Base-by-base conservation (phyloP, 139 green algal genomes). In the Volvox reticuliferus region DNA sequence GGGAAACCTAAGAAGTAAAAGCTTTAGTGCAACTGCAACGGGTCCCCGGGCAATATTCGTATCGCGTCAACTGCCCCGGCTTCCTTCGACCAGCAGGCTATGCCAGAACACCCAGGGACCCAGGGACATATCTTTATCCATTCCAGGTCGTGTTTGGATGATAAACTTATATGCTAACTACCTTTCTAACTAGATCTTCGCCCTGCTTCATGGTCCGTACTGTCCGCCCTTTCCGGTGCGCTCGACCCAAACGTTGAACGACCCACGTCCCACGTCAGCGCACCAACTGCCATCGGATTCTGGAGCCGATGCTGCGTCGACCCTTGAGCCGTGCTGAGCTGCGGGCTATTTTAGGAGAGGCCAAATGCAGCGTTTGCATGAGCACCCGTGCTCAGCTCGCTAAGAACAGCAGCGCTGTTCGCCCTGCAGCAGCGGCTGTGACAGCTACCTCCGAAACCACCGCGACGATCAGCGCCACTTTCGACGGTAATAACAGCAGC, bases 271-370 rank as follows among this genome's bases (percentile, higher is more conserved):
- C 55, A 19, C n/a, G 22, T 5, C 67, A 89, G 83, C 83, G 83
- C 67, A 69, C 71, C 83, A 89, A 89, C 36, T 78, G 35, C 30
- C 83, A 80, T 5, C 86, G 81, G 44, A 36, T 85, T 44, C 21
- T 90, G 50, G 73, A 78, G 55, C 86, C 86, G 44, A 84, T 90
- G 86, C 86, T 90, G 30, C 50, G 86, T 0, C 73, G 86, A 1
- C 75, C 86, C 21, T 76, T 90, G 17, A 77, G 32, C 55, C 86
- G 86, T 26, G 55, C 24, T 16, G 86, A 90, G 86, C 73, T 62
- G 28, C 73, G 86, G 1, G 86, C 75, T 9, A 63, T 90, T 5
- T 76, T 90, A 1, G 86, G 86, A 24, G 86, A 90, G 86, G 55
- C 73, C 22, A n/a, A 50, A 9, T 90, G 86, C 86, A 68, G 30